Evolutionary conservation across 1,284 basidiomycete species (phyloP), one percentile per base, ranked within the genome.

Genomic region (Pseudozyma tsukubaensis): DNA sequence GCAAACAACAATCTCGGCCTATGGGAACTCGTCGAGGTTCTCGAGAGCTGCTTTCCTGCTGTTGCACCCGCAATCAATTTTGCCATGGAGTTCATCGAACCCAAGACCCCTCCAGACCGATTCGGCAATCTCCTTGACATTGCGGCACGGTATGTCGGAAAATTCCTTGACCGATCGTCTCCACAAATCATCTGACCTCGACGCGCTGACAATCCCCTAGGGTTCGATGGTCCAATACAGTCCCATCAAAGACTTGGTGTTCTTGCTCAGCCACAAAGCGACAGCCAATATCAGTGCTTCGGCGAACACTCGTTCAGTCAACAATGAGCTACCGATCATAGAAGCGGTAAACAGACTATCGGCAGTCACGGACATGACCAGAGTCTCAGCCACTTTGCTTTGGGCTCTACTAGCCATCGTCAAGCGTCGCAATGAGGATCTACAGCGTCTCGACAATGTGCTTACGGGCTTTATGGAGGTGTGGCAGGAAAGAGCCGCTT

Each of bases 401-500:
- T 70, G 67, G 67, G 52, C 67, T 3, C 14, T 70, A 53, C 50
- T 70, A 34, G 57, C 67, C 18, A 9, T 70, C 13, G 61, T 60
- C 21, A 59, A 64, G 50, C 53, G 52, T 37, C 57, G 67, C 7
- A n/a, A 21, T 32, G 67, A 64, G 35, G 67, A 70, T 18, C 45
- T 70, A 34, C 18, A 60, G 29, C 57, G 61, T 2, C 18, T 70
- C 8, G 53, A 64, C 34, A 49, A 35, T 10, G 57, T 50, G 18
- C 53, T 70, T 13, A 50, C 58, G 19, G 40, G 13, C 50, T 70
- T 70, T 19, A 57, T 70, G 61, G 57, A 70, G 19, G 29, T 36
- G 9, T 70, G 67, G 67, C 57, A 64, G 29, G 36, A 50, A 14
- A 9, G 29, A 19, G 44, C 32, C 11, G 21, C 34, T 1, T 1